phyloP scores from a whole-genome alignment of 83 land plant genomes.

The Thuja plicata region DNA sequence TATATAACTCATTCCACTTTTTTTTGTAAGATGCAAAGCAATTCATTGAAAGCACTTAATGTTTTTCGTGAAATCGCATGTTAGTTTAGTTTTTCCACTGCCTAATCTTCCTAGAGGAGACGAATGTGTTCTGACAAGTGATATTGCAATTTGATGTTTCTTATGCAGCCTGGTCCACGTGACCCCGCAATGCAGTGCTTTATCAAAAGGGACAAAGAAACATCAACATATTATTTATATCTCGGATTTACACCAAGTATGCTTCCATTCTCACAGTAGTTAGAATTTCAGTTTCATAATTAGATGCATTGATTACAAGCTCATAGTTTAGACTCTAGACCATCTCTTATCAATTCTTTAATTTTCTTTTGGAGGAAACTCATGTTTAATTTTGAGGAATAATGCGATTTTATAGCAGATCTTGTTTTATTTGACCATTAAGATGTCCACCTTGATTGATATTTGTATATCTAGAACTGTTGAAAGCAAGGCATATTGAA shows the following conservation, averaged over 20 bases:
- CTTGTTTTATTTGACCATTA: background rate
- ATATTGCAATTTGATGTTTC: conserved; percentile 5
- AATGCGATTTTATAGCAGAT: background rate
- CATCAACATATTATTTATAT: conserved; percentile 59
- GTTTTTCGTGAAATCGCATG: background rate
- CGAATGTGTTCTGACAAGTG: background rate
- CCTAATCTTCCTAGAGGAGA: background rate
- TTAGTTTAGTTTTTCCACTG: background rate
- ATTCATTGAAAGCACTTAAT: background rate
- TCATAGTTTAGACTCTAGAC: background rate
- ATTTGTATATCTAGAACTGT: background rate
- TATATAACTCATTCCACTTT: background rate
- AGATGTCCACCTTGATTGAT: background rate
- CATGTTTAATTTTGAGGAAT: background rate
- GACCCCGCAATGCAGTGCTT: conserved; percentile 59
- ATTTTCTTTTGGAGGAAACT: background rate
- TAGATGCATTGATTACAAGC: background rate
- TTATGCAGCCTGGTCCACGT: conserved; percentile 68
- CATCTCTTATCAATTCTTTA: background rate
- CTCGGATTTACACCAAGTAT: conserved; percentile 59
- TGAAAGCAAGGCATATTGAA: background rate
- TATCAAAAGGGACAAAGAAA: conserved; percentile 62
- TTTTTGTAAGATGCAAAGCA: background rate
- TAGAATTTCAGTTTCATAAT: background rate
- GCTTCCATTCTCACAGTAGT: conserved; percentile 16